Base-by-base conservation (phyloP, 192 early-diverging fungal species). In the Rhizophagus clarus region DNA sequence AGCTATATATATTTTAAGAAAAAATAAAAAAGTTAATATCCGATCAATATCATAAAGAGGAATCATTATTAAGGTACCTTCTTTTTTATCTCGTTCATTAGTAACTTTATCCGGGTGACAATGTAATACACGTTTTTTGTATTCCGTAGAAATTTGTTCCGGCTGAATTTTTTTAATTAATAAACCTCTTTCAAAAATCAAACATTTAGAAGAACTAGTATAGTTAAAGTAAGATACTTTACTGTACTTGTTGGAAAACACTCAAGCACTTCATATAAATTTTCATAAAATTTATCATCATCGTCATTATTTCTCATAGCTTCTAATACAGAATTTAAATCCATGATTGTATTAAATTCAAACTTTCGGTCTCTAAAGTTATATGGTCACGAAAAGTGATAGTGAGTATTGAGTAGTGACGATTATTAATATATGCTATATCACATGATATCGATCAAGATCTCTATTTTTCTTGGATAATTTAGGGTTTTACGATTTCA, bases 121-220 rank as follows among this genome's bases (percentile, higher is more conserved):
- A 28, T 51, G 7, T 51, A 74, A 31, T 60, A 56, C 73, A 60
- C 73, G 73, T 60, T 60, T 60, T 61, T 74, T 74, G 31, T 74
- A 74, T 61, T 74, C 73, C 4, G 45, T 60, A 29, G 73, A 74
- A 60, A 74, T 74, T 74, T 74, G 73, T 74, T 74, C 73, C 14
- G n/a, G 8, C 73, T 74, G 15, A 20, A n/a, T 20, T 15, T 12
- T 15, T 12, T 42, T 10, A 7, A 11, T 45, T 64, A 64, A 64
- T 45, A 64, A 28, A n/a, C n/a, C n/a, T 40, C 20, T 24, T 32
- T 42, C 20, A 26, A 51, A 45, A 42, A 51, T 8, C 1, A 5
- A 49, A 28, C 24, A 49, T 42, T 40, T 47, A 1, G 2, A 10
- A 42, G 12, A 24, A 22, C 17, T 0, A 29, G 2, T n/a, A 28